phyloP scores from a whole-genome alignment of 1,139 yeast species.

The Candida gigantensis region DNA sequence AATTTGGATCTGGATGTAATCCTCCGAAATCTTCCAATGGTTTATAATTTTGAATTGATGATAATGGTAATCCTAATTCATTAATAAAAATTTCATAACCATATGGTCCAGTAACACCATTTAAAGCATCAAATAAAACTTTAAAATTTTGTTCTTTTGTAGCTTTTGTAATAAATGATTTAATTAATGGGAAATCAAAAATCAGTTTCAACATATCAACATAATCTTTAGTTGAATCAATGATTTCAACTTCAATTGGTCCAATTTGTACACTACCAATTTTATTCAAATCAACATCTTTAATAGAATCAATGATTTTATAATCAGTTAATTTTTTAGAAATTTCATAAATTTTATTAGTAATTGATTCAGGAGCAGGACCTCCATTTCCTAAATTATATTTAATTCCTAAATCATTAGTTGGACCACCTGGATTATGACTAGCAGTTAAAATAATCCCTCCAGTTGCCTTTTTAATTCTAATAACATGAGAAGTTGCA shows the following conservation, averaged over 20 bases:
- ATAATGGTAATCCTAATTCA: constrained; percentile 74
- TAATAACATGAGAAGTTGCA: constrained; percentile 89
- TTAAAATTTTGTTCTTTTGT: constrained; percentile 54
- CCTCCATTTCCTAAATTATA: constrained; percentile 96
- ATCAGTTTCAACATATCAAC: constrained; percentile 78
- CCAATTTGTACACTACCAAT: constrained; percentile 58
- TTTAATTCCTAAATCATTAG: constrained; percentile 91
- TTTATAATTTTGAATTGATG: constrained; percentile 71
- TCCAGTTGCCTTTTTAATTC: constrained; percentile 80
- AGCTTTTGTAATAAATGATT: constrained; percentile 57
- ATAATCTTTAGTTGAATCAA: constrained; percentile 80
- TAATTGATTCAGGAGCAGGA: constrained; percentile 97
- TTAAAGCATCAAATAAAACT: constrained; percentile 84
- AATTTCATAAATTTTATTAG: constrained; percentile 78
- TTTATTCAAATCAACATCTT: constrained; percentile 57
- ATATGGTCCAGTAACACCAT: constrained; percentile 98
- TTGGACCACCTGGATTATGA: constrained; percentile 98
- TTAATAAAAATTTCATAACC: constrained; percentile 82
- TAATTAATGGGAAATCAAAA: constrained; percentile 85
- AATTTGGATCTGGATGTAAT: constrained; percentile 95
- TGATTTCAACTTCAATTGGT: constrained; percentile 69
- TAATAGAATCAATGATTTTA: constrained; percentile 53
- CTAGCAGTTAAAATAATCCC: constrained; percentile 96
- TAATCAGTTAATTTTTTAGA: constrained; percentile 62
- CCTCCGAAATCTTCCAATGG: constrained; percentile 96